These are phyloP conservation scores for Suillus luteus DNA, from an alignment of 768 basidiomycete species.

Conservation along the genomic window DNA sequence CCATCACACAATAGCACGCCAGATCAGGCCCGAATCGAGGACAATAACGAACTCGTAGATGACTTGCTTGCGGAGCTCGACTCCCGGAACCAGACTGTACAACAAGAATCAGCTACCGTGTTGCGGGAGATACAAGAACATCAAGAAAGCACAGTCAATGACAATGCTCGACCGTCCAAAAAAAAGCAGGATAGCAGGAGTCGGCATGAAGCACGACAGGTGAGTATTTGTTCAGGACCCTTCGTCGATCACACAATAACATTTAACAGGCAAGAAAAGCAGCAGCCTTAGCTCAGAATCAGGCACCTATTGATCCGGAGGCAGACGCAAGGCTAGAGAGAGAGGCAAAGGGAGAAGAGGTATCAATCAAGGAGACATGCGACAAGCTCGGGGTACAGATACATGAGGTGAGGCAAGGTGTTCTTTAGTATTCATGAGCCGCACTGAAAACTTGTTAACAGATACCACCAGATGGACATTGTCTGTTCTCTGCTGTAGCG, in stretches of 20 bases:
- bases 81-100: conserved; percentile 52
- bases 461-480: conserved; percentile 96
- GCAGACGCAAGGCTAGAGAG: conserved; percentile 58
- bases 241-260: background rate
- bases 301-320: conserved; percentile 55
- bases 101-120: conserved; percentile 49
- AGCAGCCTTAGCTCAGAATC: conserved; percentile 57
- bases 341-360: conserved; percentile 70
- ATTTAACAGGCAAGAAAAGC: conserved; percentile 66
- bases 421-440: conserved; percentile 9
- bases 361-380: conserved; percentile 62
- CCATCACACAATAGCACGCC: conserved; percentile 23
- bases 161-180: conserved; percentile 23
- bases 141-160: conserved; percentile 29
- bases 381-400: conserved; percentile 65
- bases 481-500: conserved; percentile 91
- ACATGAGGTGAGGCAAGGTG: conserved; percentile 51
- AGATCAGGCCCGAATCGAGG: conserved; percentile 33
- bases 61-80: conserved; percentile 80
- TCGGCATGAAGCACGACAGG: conserved; percentile 75
- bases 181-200: conserved; percentile 59
- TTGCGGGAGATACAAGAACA: conserved; percentile 49
- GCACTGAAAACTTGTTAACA: conserved; percentile 33
- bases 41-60: conserved; percentile 67
- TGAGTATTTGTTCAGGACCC: conserved; percentile 30